A percentile compares a stretch with the other conserved stretches of the same genome.
phyloP scores from a whole-genome alignment of 768 basidiomycete species.

The Phlegmacium glaucopus region DNA sequence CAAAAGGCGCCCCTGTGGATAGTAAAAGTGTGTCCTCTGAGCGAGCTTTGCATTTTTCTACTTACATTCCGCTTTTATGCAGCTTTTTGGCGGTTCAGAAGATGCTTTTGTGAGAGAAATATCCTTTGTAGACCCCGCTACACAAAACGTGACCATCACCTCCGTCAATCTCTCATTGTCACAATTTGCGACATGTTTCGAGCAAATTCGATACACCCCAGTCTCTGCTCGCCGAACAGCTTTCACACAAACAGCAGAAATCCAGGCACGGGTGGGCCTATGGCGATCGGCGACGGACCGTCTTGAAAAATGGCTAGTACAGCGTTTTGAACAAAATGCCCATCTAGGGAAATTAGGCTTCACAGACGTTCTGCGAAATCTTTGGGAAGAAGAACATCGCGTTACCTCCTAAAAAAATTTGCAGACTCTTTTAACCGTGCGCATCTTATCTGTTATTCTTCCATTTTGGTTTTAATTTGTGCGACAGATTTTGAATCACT shows the following conservation, averaged over 20 bases:
- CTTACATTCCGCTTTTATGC: slow-evolving; percentile 17
- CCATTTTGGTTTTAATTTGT: slow-evolving; percentile 1
- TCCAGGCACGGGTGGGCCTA: slow-evolving; percentile 76
- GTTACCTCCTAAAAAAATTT: slow-evolving; percentile 19
- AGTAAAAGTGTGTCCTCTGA: slow-evolving; percentile 63
- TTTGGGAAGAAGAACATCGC: slow-evolving; percentile 72
- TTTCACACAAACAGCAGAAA: slow-evolving; percentile 89
- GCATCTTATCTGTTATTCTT: background rate
- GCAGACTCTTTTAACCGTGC: slow-evolving; percentile 1
- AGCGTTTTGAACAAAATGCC: slow-evolving; percentile 92
- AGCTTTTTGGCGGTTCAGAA: slow-evolving; percentile 91
- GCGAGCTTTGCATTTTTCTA: background rate
- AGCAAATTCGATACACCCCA: slow-evolving; percentile 85
- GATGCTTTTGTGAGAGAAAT: slow-evolving; percentile 95
- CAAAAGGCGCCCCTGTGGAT: slow-evolving; percentile 93
- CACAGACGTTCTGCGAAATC: slow-evolving; percentile 77
- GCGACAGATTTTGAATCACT: too few relatives aligned
- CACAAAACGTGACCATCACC: slow-evolving; percentile 77
- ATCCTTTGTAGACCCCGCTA: slow-evolving; percentile 85
- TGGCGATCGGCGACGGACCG: slow-evolving; percentile 82
- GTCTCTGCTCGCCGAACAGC: slow-evolving; percentile 57
- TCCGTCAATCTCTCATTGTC: slow-evolving; percentile 93
- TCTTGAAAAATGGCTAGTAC: slow-evolving; percentile 81
- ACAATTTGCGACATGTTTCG: slow-evolving; percentile 92
- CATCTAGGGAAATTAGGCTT: slow-evolving; percentile 86